phyloP scores from a whole-genome alignment of 208 protist genomes.

The Naegleria gruberi region DNA sequence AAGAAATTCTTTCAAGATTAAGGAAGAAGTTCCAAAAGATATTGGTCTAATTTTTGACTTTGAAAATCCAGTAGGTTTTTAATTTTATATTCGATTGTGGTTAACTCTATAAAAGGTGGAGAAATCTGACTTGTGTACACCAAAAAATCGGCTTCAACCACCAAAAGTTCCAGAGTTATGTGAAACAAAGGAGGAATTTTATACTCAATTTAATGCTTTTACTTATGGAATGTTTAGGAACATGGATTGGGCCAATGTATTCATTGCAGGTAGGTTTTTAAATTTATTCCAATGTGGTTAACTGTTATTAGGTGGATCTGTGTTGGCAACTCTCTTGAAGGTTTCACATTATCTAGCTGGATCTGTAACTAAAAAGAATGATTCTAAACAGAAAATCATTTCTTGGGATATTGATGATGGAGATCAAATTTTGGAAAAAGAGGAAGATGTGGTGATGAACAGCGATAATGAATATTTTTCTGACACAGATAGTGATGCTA shows the following conservation, averaged over 20 bases:
- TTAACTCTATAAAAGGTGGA: no score
- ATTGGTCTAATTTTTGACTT: neutral
- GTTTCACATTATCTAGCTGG: neutral
- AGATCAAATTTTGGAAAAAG: neutral
- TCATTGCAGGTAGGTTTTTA: no score
- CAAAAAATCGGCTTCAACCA: neutral
- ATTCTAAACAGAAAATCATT: neutral
- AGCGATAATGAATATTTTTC: neutral
- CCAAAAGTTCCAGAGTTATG: neutral
- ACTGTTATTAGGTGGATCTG: no score
- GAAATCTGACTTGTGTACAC: no score
- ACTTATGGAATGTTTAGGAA: neutral
- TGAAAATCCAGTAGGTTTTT: neutral
- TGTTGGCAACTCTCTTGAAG: neutral
- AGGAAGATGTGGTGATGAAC: neutral
- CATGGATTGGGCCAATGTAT: neutral
- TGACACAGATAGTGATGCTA: neutral
- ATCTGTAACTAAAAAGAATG: neutral
- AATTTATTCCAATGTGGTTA: no score
- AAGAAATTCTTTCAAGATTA: neutral
- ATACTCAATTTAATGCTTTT: neutral
- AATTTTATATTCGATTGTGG: no score
- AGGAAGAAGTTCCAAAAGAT: neutral
- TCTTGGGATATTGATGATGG: neutral
- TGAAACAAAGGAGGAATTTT: neutral